phyloP scores from a whole-genome alignment of 768 basidiomycete species.

The Lactarius tabidus region DNA sequence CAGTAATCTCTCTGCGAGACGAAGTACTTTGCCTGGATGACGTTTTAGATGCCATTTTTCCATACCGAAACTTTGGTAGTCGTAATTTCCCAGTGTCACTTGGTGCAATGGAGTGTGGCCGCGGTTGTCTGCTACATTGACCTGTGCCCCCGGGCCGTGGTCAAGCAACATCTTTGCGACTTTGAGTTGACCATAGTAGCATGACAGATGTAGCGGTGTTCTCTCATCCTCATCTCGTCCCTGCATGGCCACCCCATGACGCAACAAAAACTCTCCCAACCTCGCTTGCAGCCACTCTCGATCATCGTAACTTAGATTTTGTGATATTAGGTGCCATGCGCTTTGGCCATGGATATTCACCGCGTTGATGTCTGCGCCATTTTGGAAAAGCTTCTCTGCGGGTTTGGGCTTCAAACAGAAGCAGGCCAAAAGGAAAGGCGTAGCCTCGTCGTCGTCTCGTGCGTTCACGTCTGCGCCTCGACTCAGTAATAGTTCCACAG shows the following conservation, averaged over 20 bases:
- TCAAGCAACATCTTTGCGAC: not conserved
- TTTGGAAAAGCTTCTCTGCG: not conserved
- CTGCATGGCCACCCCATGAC: not conserved
- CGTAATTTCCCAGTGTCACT: not conserved
- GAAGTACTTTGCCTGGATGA: not conserved
- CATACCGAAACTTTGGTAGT: not conserved
- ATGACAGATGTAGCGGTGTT: not conserved
- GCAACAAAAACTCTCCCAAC: not conserved
- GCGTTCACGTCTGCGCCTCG: not conserved
- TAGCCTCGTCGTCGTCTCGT: not conserved
- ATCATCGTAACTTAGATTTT: too few species aligned
- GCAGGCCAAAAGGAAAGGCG: not conserved
- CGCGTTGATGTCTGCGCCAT: not conserved
- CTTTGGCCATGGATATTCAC: not conserved
- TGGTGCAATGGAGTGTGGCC: not conserved
- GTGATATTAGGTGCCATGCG: not conserved
- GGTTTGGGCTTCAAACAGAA: rapidly evolving
- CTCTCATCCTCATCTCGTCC: not conserved
- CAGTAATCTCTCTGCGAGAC: not conserved
- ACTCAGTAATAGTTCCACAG: not conserved
- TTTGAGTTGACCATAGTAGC: not conserved
- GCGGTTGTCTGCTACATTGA: not conserved
- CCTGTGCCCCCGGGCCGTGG: not conserved
- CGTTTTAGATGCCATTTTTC: not conserved
- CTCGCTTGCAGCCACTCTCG: too few species aligned